A percentile compares a stretch with the other conserved stretches of the same genome.
Conservation (phyloP, 768 basidiomycete species). For the Tulasnella sp. region DNA sequence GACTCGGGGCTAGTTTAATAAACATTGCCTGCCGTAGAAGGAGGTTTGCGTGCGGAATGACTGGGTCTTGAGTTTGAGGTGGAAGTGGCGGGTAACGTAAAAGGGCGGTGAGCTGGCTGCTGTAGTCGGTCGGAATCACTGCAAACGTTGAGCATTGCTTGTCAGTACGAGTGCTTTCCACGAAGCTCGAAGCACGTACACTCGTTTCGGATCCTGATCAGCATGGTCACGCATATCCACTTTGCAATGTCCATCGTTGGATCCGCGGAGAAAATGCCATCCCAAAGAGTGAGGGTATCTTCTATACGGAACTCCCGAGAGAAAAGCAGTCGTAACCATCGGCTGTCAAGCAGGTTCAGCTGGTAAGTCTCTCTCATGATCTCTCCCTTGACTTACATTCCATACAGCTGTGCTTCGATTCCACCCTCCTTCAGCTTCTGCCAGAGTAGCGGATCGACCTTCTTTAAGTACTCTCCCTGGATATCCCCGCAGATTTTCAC, state of each 20-base stretch:
- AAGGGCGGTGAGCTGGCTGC: slow-evolving; percentile 66
- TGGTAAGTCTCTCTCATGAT: background rate
- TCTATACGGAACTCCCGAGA: slow-evolving; percentile 79
- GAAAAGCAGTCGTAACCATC: slow-evolving; percentile 89
- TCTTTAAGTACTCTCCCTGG: slow-evolving; percentile 59
- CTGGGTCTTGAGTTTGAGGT: slow-evolving; percentile 19
- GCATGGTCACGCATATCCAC: slow-evolving; percentile 90
- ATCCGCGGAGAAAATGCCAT: slow-evolving; percentile 85
- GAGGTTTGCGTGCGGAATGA: slow-evolving; percentile 43
- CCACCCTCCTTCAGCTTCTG: slow-evolving; percentile 62
- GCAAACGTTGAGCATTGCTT: background rate
- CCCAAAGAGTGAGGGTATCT: slow-evolving; percentile 86
- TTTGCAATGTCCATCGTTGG: slow-evolving; percentile 63
- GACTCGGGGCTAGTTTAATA: slow-evolving; percentile 60
- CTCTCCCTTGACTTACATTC: slow-evolving; percentile 51
- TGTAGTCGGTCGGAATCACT: slow-evolving; percentile 87
- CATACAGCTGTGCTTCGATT: slow-evolving; percentile 94
- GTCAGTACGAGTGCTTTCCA: background rate
- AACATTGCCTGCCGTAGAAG: slow-evolving; percentile 76
- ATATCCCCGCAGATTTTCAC: slow-evolving; percentile 71
- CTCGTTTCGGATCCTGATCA: slow-evolving; percentile 84
- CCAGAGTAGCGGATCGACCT: slow-evolving; percentile 71
- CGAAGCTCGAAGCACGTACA: slow-evolving; percentile 36
- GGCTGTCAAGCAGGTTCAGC: slow-evolving; percentile 34
- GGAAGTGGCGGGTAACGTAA: slow-evolving; percentile 70